Percentiles rank a stretch among this genome's conserved stretches.
Evolutionary conservation across 768 basidiomycete genomes (phyloP).

Genomic region (Lepiota venenata): DNA sequence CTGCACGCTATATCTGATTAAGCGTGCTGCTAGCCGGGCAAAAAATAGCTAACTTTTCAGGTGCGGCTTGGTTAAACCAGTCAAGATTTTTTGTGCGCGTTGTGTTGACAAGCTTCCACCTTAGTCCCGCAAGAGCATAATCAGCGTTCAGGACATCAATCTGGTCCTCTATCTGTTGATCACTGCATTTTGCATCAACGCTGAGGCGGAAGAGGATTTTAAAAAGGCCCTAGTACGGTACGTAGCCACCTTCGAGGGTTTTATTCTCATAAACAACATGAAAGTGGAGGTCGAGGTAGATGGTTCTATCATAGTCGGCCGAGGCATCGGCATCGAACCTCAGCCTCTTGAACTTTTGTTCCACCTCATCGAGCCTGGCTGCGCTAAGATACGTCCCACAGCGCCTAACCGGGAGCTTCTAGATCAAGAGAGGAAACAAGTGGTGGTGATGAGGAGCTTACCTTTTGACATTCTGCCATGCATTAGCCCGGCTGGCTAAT

Average conservation of each 20-base stretch:
- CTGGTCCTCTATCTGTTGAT: constrained; percentile 12
- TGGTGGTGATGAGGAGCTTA: background rate
- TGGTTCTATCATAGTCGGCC: background rate
- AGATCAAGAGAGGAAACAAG: background rate
- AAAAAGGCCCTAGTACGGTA: constrained; percentile 30
- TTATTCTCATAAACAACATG: constrained; percentile 31
- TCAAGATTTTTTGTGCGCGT: constrained; percentile 10
- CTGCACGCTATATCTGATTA: background rate
- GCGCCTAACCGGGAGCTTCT: background rate
- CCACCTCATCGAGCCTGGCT: background rate
- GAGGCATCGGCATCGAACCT: background rate
- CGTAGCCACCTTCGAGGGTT: constrained; percentile 33
- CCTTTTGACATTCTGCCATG: background rate
- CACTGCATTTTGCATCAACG: constrained; percentile 3
- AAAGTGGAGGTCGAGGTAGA: constrained; percentile 32
- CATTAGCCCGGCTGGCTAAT: background rate
- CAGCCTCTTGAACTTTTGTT: background rate
- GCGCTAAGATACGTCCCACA: constrained; percentile 5
- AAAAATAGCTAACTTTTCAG: constrained; percentile 6
- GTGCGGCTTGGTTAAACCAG: constrained; percentile 16
- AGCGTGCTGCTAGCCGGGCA: no score
- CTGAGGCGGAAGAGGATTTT: background rate
- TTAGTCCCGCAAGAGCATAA: constrained; percentile 11
- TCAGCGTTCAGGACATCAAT: constrained; percentile 14
- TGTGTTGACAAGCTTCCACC: constrained; percentile 12